phyloP scores from a whole-genome alignment of 768 basidiomycete genomes.

The Harrya chromipes region DNA sequence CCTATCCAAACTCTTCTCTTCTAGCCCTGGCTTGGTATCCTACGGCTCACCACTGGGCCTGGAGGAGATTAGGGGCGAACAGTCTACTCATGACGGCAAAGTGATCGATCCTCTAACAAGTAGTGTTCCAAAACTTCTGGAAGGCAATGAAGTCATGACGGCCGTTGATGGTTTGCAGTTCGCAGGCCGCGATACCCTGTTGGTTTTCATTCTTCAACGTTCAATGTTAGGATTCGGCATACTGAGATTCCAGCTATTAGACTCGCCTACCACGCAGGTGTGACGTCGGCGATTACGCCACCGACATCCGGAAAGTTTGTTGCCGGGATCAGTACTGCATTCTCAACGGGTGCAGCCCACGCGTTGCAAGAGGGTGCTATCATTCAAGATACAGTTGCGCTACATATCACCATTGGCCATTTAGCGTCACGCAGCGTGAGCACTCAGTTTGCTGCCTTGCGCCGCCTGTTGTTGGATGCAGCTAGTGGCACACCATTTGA shows the following conservation, averaged over 20 bases:
- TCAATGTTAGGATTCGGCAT: too few species aligned
- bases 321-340: slow-evolving; percentile 30
- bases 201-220: too few species aligned
- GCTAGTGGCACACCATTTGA: slow-evolving; percentile 37
- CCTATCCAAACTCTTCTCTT: too few species aligned
- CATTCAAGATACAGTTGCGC: slow-evolving; percentile 51
- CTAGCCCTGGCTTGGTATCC: slow-evolving; percentile 61
- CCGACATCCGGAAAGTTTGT: too few species aligned
- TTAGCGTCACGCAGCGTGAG: slow-evolving; percentile 50
- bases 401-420: slow-evolving; percentile 56
- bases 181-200: slow-evolving; percentile 13
- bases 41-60: slow-evolving; percentile 73
- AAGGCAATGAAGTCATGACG: slow-evolving; percentile 7
- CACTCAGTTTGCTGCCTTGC: slow-evolving; percentile 61
- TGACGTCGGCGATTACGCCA: slow-evolving; percentile 47
- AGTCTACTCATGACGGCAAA: slow-evolving; percentile 66
- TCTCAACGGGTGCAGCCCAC: slow-evolving; percentile 48
- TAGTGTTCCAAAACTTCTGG: slow-evolving; percentile 34
- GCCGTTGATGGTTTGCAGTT: slow-evolving; percentile 43
- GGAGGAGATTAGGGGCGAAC: slow-evolving; percentile 63
- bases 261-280: slow-evolving; percentile 63
- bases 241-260: slow-evolving; percentile 31
- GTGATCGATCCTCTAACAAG: slow-evolving; percentile 52
- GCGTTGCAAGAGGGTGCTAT: slow-evolving; percentile 12
- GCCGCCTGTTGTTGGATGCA: slow-evolving; percentile 57